Evolutionary conservation across 1,139 yeast genomes (phyloP), one percentile per base, ranked within the genome.

Genomic region (Suzukiozyma palmioleophila): DNA sequence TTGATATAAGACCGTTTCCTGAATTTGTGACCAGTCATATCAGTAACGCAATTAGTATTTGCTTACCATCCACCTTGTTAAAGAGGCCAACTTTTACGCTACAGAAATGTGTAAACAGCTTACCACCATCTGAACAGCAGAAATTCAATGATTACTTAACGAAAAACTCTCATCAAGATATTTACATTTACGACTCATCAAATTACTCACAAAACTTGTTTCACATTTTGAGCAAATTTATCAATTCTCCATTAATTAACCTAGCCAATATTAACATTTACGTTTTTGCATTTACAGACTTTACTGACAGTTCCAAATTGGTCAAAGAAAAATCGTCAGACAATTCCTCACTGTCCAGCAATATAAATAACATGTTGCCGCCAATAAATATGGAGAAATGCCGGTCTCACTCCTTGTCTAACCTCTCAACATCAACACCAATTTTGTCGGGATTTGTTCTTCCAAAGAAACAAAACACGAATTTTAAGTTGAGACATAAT

Each of bases 41-140:
- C 12, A 51, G 50, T n/a, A 62, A 71, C 35, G 75, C 95, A 1
- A 63, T 83, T 33, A 84, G 84, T 53, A 72, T 86, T 27, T 83
- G 90, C 52, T 64, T 86, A 18, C 95, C 95, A 1, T 79, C 92
- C 14, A 86, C 95, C 1, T 66, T 87, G 36, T 62, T 87, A 47
- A 83, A 83, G 54, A 73, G 96, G 45, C 69, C 77, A 29, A 79
- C 77, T 43, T 85, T 82, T 52, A 75, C 76, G 13, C 63, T 85
- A 39, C 48, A 64, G 41, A 61, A 82, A 48, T 74, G 84, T 46
- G 60, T 79, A 33, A 80, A 77, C 41, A 77, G 85, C 28, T 69
- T 82, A 56, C 75, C 80, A 21, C 60, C 50, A 36, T 65, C 53
- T 36, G 81, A 75, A 40, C 66, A 65, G 47, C 36, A 40, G 3